Evolutionary conservation across 345 rosid species (phyloP).

Genomic region (Populus pruinosa): DNA sequence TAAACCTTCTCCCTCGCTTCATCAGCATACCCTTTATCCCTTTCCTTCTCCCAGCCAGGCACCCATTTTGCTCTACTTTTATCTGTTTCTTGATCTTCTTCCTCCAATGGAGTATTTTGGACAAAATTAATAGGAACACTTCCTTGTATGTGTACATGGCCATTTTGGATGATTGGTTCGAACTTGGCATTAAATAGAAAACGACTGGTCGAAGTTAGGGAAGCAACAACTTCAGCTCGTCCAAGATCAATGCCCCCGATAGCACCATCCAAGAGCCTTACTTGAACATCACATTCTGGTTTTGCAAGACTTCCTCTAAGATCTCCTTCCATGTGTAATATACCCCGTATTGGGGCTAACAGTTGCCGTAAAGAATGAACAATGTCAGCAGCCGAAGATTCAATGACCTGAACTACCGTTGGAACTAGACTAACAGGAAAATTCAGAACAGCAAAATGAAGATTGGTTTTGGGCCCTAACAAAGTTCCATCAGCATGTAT

Average conservation of each 20-base stretch:
- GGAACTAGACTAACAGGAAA: conserved; percentile 95
- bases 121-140: conserved; percentile 82
- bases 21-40: conserved; percentile 46
- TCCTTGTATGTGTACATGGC: conserved; percentile 97
- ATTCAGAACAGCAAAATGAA: conserved; percentile 94
- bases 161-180: conserved; percentile 82
- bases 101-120: conserved; percentile 54
- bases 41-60: conserved; percentile 78
- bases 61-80: conserved; percentile 48
- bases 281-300: conserved; percentile 97
- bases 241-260: conserved; percentile 95
- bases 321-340: conserved; percentile 98
- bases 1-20: conserved; percentile 48
- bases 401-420: conserved; percentile 82
- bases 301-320: conserved; percentile 89
- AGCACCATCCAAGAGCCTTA: conserved; percentile 91
- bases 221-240: conserved; percentile 93
- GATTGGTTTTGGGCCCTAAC: conserved; percentile 86
- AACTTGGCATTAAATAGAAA: conserved; percentile 92
- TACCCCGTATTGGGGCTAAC: conserved; percentile 82
- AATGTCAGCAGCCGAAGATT: conserved; percentile 77
- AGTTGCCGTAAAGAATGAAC: conserved; percentile 83
- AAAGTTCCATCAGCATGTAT: conserved; percentile 95
- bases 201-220: conserved; percentile 82
- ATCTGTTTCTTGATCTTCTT: conserved; percentile 59